Evolutionary conservation across 148 eudicot genomes (phyloP).

Genomic region (Rhododendron vialii): DNA sequence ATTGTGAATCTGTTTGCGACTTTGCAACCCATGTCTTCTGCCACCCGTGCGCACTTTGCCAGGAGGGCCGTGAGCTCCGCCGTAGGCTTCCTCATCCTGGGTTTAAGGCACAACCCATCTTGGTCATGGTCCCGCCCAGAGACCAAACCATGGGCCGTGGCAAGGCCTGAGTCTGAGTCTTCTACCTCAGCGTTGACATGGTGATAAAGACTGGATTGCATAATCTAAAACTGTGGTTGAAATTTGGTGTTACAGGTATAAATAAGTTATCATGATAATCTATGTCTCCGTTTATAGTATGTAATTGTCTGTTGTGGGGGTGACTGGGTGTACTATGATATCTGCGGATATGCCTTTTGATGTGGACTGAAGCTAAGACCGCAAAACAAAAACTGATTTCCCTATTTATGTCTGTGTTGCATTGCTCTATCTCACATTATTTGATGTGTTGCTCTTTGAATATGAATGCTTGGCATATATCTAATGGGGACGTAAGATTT

Average conservation of each 20-base stretch:
- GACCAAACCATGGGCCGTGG: conserved; percentile 76
- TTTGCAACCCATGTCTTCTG: conserved; percentile 72
- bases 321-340: neutral
- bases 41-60: conserved; percentile 86
- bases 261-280: neutral
- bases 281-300: neutral
- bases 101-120: conserved; percentile 54
- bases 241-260: neutral
- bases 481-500: neutral
- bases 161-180: conserved; percentile 15
- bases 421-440: neutral
- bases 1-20: conserved; percentile 73
- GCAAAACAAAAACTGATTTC: neutral
- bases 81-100: conserved; percentile 90
- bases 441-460: neutral
- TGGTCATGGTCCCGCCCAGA: conserved; percentile 64
- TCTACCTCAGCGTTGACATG: neutral
- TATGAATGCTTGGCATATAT: neutral
- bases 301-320: neutral
- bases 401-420: neutral
- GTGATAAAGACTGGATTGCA: neutral
- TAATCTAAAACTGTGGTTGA: neutral
- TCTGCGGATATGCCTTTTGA: neutral
- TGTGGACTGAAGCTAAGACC: neutral
- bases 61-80: conserved; percentile 91